Percentiles rank a stretch among this genome's conserved stretches.
Conservation (phyloP, 2,329 filamentous ascomycete species). For the Pseudopithomyces maydicus region DNA sequence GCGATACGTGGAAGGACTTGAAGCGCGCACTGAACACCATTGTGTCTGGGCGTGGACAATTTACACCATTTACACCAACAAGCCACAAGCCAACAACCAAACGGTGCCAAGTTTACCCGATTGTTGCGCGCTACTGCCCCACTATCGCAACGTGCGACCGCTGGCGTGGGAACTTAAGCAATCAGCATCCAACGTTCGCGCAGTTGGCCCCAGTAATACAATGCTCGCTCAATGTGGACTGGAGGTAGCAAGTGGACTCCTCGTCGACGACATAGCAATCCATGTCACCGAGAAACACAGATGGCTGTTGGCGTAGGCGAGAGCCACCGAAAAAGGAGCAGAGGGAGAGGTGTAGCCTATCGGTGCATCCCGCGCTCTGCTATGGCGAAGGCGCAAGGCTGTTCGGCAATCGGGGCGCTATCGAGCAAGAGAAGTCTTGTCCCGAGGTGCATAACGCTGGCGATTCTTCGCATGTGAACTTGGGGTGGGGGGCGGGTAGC, state of each 20-base stretch:
- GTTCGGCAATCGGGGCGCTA: constrained; percentile 7
- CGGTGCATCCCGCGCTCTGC: background rate
- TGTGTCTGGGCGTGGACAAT: background rate
- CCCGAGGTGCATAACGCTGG: constrained; percentile 1
- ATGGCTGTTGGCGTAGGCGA: too few relatives aligned
- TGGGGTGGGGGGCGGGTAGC: background rate
- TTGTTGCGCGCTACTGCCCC: background rate
- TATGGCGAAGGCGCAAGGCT: background rate
- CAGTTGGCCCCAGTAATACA: background rate
- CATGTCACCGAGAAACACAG: too few relatives aligned
- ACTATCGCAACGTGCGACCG: background rate
- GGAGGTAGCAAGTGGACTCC: background rate
- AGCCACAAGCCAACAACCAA: constrained; percentile 3
- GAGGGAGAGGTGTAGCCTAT: background rate
- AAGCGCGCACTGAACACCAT: background rate
- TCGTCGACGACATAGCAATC: background rate
- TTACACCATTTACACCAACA: constrained; percentile 1
- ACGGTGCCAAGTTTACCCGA: background rate
- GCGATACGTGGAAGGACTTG: background rate
- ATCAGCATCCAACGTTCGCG: background rate
- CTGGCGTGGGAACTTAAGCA: background rate
- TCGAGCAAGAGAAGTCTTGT: constrained; percentile 2
- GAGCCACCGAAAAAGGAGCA: too few relatives aligned
- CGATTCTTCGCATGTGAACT: constrained; percentile 1
- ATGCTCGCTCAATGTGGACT: background rate